A percentile compares a stretch with the other conserved stretches of the same genome.
Evolutionary conservation across 1,284 basidiomycete species (phyloP).

Genomic region (Moesziomyces sp.): DNA sequence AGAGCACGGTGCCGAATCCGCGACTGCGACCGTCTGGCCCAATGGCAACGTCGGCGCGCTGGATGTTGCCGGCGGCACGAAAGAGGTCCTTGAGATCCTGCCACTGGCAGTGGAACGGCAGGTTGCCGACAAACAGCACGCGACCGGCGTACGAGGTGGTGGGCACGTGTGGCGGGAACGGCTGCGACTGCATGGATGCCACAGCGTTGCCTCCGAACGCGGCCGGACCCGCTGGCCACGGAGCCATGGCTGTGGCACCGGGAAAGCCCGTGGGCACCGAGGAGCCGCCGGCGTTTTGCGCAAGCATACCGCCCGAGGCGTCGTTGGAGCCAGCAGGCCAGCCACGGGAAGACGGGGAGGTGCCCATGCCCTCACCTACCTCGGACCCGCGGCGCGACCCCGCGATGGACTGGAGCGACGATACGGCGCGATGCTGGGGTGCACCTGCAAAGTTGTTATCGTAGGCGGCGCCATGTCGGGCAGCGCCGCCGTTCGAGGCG

Average conservation of each 20-base stretch:
- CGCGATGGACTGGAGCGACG: constrained; percentile 25
- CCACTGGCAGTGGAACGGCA: constrained; percentile 67
- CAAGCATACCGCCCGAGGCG: constrained; percentile 9
- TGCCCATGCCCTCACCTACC: constrained; percentile 11
- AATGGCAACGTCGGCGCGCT: constrained; percentile 91
- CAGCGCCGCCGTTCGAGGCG: constrained; percentile 9
- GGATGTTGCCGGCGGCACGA: constrained; percentile 74
- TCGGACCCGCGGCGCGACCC: constrained; percentile 35
- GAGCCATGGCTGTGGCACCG: constrained; percentile 44
- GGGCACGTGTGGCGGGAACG: constrained; percentile 36
- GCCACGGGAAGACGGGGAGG: constrained; percentile 3
- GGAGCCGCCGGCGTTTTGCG: constrained; percentile 28
- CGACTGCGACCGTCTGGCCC: constrained; percentile 90
- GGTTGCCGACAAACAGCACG: constrained; percentile 65
- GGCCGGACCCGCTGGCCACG: constrained; percentile 39
- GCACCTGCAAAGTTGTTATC: constrained; percentile 10
- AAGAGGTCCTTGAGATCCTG: constrained; percentile 67
- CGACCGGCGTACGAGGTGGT: constrained; percentile 62
- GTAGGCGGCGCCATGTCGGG: constrained; percentile 13
- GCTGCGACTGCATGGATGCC: constrained; percentile 43
- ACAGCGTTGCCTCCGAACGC: constrained; percentile 18
- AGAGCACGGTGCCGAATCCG: constrained; percentile 91
- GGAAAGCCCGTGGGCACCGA: constrained; percentile 51
- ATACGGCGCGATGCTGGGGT: constrained; percentile 27
- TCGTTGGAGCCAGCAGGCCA: constrained; percentile 19